Evolutionary conservation across 495 filamentous ascomycete species (phyloP).

Genomic region (Chaetomium tenue): DNA sequence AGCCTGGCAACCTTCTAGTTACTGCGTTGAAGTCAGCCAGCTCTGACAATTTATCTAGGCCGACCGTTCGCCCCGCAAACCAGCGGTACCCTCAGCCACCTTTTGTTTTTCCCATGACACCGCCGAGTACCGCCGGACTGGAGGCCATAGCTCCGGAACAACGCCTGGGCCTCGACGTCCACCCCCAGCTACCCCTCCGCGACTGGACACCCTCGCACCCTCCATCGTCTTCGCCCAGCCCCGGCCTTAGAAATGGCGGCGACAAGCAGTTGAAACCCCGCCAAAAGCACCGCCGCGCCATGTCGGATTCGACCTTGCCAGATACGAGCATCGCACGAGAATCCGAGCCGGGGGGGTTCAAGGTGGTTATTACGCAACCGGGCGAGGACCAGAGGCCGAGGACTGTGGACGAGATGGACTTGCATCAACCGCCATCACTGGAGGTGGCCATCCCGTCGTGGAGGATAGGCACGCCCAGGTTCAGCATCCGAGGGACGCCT

Average conservation of each 20-base stretch:
- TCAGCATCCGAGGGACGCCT: constrained; percentile 74
- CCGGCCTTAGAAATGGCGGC: constrained; percentile 29
- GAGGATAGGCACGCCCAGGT: constrained; percentile 77
- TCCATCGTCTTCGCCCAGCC: constrained; percentile 35
- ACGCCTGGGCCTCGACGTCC: constrained; percentile 39
- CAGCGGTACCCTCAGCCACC: constrained; percentile 59
- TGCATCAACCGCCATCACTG: constrained; percentile 54
- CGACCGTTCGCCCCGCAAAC: constrained; percentile 56
- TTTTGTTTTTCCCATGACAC: constrained; percentile 59
- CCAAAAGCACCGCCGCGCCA: constrained; percentile 46
- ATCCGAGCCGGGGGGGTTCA: constrained; percentile 65
- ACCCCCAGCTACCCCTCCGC: constrained; percentile 31
- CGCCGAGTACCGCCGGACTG: constrained; percentile 56
- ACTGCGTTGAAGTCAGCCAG: constrained; percentile 3
- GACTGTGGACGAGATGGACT: constrained; percentile 58
- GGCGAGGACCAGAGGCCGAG: constrained; percentile 58
- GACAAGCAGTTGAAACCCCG: constrained; percentile 36
- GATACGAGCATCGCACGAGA: constrained; percentile 50
- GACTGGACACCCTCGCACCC: constrained; percentile 45
- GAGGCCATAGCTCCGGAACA: constrained; percentile 45
- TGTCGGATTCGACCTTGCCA: constrained; percentile 50
- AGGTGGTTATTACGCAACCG: constrained; percentile 80
- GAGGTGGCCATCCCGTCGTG: constrained; percentile 85
- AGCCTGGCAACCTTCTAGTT: not conserved
- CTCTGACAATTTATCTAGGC: constrained; percentile 46